These are phyloP conservation scores for Mallotus nudiflorus DNA, from an alignment of 345 rosid genomes.

Conservation along the genomic window DNA sequence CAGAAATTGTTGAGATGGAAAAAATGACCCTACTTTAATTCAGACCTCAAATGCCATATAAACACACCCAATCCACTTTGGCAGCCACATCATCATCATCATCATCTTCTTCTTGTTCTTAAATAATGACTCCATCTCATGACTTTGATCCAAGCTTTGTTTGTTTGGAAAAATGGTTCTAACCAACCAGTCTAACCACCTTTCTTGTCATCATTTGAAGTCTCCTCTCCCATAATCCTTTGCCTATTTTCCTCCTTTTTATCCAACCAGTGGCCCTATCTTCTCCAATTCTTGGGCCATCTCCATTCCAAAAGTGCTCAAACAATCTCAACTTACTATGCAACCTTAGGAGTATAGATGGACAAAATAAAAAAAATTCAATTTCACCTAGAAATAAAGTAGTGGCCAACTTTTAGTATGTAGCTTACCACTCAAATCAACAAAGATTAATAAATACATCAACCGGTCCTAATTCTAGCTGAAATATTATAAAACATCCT, in stretches of 20 bases:
- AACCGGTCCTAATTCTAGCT: slow-evolving; percentile 79
- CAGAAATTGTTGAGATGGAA: too few relatives aligned
- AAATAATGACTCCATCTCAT: too few relatives aligned
- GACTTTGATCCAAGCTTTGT: too few relatives aligned
- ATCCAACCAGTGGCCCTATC: slow-evolving; percentile 95
- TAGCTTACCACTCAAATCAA: slow-evolving; percentile 95
- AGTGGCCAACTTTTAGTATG: slow-evolving; percentile 83
- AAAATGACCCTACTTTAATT: too few relatives aligned
- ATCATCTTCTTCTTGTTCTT: too few relatives aligned
- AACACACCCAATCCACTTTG: too few relatives aligned
- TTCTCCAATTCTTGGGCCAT: slow-evolving; percentile 89
- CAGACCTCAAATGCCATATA: too few relatives aligned
- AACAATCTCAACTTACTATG: slow-evolving; percentile 80
- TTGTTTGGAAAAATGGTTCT: too few relatives aligned
- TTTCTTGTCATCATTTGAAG: slow-evolving; percentile 46
- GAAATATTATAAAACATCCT: too few relatives aligned
- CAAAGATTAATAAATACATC: slow-evolving; percentile 88
- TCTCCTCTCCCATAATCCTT: slow-evolving; percentile 60
- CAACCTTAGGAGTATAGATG: slow-evolving; percentile 66
- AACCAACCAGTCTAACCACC: slow-evolving; percentile 99
- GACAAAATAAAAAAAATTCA: slow-evolving; percentile 83
- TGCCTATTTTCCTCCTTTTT: slow-evolving; percentile 94
- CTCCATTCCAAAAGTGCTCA: slow-evolving; percentile 92
- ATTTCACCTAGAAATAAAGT: slow-evolving; percentile 90
- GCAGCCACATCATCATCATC: too few relatives aligned